phyloP scores from a whole-genome alignment of 2,329 filamentous ascomycete species.

The Trichoderma sp. region DNA sequence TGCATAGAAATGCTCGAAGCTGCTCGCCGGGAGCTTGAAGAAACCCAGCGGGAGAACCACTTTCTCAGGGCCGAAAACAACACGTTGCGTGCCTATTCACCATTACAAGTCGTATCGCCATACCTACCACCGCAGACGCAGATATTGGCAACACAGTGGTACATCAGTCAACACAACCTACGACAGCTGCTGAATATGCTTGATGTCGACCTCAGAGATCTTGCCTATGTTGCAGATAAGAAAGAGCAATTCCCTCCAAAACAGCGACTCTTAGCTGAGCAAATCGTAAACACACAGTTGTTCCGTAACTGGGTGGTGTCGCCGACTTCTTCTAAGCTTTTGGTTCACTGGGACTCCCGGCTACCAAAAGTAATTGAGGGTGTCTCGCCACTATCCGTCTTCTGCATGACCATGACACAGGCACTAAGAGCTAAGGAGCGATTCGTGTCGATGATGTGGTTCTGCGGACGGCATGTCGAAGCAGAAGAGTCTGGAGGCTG shows the following conservation, averaged over 20 bases:
- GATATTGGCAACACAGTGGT: not conserved
- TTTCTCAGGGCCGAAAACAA: not conserved
- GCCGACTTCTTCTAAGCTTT: not conserved
- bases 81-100: not conserved
- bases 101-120: not conserved
- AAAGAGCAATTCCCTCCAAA: not conserved
- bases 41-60: not conserved
- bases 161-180: not conserved
- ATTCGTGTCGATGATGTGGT: not conserved
- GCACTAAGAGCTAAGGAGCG: not conserved
- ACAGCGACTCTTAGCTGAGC: not conserved
- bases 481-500: not conserved
- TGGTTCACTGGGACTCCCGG: not conserved
- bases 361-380: not conserved
- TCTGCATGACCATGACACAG: not conserved
- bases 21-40: not conserved
- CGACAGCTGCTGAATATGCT: not conserved
- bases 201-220: not conserved
- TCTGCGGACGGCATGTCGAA: not conserved
- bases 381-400: not conserved
- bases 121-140: not conserved
- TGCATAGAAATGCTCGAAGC: not conserved
- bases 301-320: slow-evolving; percentile 1
- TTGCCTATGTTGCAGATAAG: not conserved
- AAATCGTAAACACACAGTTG: not conserved